Percentiles rank a stretch among this genome's conserved stretches.
phyloP scores from a whole-genome alignment of 2,329 filamentous ascomycete genomes.

The Venturia nashicola region DNA sequence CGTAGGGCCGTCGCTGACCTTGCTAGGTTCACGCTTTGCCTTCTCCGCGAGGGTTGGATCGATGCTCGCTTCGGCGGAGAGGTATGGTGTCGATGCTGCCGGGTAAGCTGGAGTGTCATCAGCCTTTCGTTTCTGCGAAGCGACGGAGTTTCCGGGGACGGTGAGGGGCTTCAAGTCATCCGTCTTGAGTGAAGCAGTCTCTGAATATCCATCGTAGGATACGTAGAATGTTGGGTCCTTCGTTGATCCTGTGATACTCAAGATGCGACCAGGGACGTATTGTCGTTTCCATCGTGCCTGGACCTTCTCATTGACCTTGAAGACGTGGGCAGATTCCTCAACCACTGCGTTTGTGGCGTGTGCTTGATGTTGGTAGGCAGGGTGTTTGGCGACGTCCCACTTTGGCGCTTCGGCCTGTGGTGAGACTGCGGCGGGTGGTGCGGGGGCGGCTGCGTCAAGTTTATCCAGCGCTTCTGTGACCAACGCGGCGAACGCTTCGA shows the following conservation, averaged over 20 bases:
- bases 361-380: constrained; percentile 49
- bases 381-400: constrained; percentile 71
- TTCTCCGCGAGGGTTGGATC: constrained; percentile 53
- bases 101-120: constrained; percentile 50
- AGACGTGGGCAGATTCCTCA: constrained; percentile 39
- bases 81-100: constrained; percentile 37
- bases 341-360: constrained; percentile 20
- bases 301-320: constrained; percentile 80
- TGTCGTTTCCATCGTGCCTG: constrained; percentile 88
- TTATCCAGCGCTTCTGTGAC: constrained; percentile 63
- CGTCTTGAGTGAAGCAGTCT: constrained; percentile 61
- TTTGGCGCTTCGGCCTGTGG: constrained; percentile 39
- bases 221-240: constrained; percentile 86
- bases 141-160: constrained; percentile 13
- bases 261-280: constrained; percentile 88
- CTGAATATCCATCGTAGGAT: constrained; percentile 81
- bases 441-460: constrained; percentile 50
- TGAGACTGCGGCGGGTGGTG: constrained; percentile 27
- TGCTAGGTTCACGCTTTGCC: constrained; percentile 50
- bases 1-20: constrained; percentile 45
- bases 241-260: constrained; percentile 85
- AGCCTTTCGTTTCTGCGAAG: constrained; percentile 61
- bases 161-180: constrained; percentile 73
- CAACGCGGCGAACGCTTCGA: constrained; percentile 49
- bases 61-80: constrained; percentile 54